Evolutionary conservation across 2,329 filamentous ascomycete species (phyloP).

Genomic region (Lecanicillium sp.): DNA sequence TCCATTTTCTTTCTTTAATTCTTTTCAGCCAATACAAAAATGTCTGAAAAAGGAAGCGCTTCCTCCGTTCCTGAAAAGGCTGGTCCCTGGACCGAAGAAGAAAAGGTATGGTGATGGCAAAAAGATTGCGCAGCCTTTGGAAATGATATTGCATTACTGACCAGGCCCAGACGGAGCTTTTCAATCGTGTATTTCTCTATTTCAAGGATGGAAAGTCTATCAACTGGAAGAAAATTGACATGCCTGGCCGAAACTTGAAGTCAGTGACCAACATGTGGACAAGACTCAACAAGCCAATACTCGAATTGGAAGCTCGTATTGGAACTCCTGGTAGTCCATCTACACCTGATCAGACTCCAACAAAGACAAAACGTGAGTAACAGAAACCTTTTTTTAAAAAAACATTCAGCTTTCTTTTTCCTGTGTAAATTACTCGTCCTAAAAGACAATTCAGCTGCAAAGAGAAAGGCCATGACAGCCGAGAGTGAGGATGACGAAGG

Average conservation of each 20-base stretch:
- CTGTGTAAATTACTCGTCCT: too few relatives aligned
- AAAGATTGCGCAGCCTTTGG: too few relatives aligned
- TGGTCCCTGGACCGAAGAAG: conserved; percentile 27
- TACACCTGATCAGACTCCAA: too few relatives aligned
- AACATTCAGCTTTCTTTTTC: not conserved
- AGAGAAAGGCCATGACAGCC: not conserved
- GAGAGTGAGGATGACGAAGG: conserved; percentile 8
- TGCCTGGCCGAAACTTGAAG: conserved; percentile 29
- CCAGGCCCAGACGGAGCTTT: conserved; percentile 27
- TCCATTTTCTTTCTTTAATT: too few relatives aligned
- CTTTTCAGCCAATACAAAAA: conserved; percentile 5
- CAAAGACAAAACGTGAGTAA: too few relatives aligned
- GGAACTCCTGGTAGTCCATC: conserved; percentile 8
- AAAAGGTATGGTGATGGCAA: conserved; percentile 19
- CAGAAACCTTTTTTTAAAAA: too few relatives aligned
- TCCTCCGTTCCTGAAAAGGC: conserved; percentile 14
- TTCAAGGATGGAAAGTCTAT: conserved; percentile 22
- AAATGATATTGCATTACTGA: too few relatives aligned
- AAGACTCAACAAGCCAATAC: conserved; percentile 24
- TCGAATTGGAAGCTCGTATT: conserved; percentile 22
- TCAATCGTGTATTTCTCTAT: conserved; percentile 26
- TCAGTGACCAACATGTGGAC: conserved; percentile 29
- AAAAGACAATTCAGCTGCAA: not conserved
- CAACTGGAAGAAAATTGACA: conserved; percentile 25
- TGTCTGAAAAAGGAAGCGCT: conserved; percentile 15